These are phyloP conservation scores for Agaricus sinodeliciosus DNA, from an alignment of 768 basidiomycete genomes.

Conservation along the genomic window DNA sequence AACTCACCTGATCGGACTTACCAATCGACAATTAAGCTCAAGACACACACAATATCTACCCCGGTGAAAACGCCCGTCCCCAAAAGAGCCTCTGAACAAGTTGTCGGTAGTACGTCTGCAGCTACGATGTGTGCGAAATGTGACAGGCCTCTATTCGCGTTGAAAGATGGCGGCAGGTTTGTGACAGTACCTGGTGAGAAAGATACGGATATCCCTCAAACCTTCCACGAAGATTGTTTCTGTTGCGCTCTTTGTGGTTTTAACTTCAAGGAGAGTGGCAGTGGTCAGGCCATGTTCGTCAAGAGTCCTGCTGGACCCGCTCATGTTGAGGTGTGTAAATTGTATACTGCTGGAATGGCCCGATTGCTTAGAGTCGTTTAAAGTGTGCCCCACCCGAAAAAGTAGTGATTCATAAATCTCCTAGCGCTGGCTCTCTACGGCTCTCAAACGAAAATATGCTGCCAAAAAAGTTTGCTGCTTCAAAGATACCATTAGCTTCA, in stretches of 20 bases:
- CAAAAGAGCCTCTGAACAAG: not conserved
- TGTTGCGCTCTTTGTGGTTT: conserved; percentile 61
- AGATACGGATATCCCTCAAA: conserved; percentile 37
- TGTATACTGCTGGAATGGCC: not conserved
- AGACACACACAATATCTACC: conserved; percentile 15
- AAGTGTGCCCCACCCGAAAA: conserved; percentile 42
- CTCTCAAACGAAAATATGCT: conserved; percentile 11
- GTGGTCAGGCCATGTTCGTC: conserved; percentile 68
- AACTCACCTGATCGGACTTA: conserved; percentile 28
- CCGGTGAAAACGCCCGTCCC: conserved; percentile 22
- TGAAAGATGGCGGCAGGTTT: conserved; percentile 54
- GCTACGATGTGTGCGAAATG: conserved; percentile 58
- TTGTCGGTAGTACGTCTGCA: conserved; percentile 19
- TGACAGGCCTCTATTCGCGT: conserved; percentile 46
- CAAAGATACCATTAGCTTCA: conserved; percentile 8
- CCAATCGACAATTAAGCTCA: conserved; percentile 13
- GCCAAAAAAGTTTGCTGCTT: not conserved
- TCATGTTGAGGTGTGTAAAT: conserved; percentile 48
- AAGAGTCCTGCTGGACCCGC: conserved; percentile 57
- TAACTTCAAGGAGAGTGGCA: conserved; percentile 52
- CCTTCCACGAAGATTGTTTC: conserved; percentile 75
- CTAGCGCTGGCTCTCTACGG: conserved; percentile 18
- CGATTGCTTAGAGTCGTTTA: conserved; percentile 3
- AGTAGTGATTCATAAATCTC: conserved; percentile 30
- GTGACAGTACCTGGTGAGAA: conserved; percentile 60